Evolutionary conservation across 192 early-diverging fungal genomes (phyloP).

Genomic region (Coemansia asiatica): DNA sequence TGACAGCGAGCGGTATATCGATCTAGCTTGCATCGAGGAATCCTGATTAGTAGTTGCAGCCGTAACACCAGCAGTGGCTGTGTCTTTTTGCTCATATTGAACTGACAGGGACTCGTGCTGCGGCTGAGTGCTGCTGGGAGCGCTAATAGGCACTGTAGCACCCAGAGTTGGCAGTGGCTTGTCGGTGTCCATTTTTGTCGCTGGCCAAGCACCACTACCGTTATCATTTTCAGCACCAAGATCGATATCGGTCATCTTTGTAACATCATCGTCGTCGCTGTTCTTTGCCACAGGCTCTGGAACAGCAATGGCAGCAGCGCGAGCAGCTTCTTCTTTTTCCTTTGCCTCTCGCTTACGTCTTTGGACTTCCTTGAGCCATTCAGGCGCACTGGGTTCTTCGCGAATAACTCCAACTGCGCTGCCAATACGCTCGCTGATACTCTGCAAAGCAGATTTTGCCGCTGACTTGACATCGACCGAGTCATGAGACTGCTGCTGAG

Average conservation of each 20-base stretch:
- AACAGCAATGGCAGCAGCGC: slow-evolving; percentile 14
- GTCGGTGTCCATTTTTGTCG: slow-evolving; percentile 1
- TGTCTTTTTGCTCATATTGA: neutral
- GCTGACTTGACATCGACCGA: neutral
- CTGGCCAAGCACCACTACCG: slow-evolving; percentile 6
- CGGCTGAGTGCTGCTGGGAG: neutral
- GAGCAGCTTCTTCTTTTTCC: slow-evolving; percentile 26
- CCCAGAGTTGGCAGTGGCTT: slow-evolving; percentile 25
- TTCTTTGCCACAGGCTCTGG: neutral
- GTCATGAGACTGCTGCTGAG: neutral
- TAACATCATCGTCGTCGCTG: neutral
- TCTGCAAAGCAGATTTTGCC: slow-evolving; percentile 36
- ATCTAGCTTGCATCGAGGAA: slow-evolving; percentile 17
- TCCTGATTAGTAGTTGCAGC: neutral
- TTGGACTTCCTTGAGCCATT: slow-evolving; percentile 55
- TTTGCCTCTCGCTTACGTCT: slow-evolving; percentile 41
- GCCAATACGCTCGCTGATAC: slow-evolving; percentile 34
- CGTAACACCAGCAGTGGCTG: neutral
- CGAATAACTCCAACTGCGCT: slow-evolving; percentile 9
- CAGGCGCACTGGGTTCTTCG: slow-evolving; percentile 20
- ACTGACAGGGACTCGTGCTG: neutral
- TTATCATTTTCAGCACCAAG: slow-evolving; percentile 21
- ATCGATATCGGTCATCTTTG: neutral
- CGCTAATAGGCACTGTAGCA: slow-evolving; percentile 1
- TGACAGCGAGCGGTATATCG: slow-evolving; percentile 52